Evolutionary conservation across 2,329 filamentous ascomycete species (phyloP), one percentile per base, ranked within the genome.

Genomic region (Botrytis elliptica): DNA sequence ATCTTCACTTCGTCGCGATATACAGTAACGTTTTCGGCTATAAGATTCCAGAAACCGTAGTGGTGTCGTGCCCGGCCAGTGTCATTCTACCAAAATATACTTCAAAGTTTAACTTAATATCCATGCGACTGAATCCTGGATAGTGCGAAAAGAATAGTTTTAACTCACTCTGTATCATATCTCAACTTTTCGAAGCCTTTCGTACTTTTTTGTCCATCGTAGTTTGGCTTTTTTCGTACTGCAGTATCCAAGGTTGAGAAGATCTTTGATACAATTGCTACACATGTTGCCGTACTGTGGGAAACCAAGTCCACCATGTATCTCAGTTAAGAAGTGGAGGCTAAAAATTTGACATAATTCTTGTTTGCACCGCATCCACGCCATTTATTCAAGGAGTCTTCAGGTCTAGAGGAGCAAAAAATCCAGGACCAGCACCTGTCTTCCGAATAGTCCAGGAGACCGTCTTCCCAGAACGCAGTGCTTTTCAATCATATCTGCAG

Each of bases 121-220:
- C 52, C 42, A 52, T 14, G 49, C 22, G 4, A 52, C 22, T 49
- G 22, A 12, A 52, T 42, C 3, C 20, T 40, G 18, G 12, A 33
- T n/a, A 22, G n/a, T 25, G 33, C 25, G 16, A 20, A 16, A 69
- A 25, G 16, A 67, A 44, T 16, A 29, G 52, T 25, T n/a, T 57
- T 38, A 16, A 38, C 25, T 74, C 8, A 33, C 52, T 69, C 52
- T 6, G 38, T 42, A 9, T 44, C 33, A 60, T 68, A 42, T 22
- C 29, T 52, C 57, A 72, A 49, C 38, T 70, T 65, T 25, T 73
- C 38, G 60, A 73, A 73, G 4, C 66, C 66, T 40, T 74, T 65
- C 2, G 46, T 14, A 18, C 42, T 74, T 69, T 42, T 69, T 38
- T 38, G 12, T 42, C 14, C 66, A 29, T 59, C 46, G 12, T 44